Evolutionary conservation across 1,284 basidiomycete species (phyloP).

Genomic region (Ceratobasidium sp.): DNA sequence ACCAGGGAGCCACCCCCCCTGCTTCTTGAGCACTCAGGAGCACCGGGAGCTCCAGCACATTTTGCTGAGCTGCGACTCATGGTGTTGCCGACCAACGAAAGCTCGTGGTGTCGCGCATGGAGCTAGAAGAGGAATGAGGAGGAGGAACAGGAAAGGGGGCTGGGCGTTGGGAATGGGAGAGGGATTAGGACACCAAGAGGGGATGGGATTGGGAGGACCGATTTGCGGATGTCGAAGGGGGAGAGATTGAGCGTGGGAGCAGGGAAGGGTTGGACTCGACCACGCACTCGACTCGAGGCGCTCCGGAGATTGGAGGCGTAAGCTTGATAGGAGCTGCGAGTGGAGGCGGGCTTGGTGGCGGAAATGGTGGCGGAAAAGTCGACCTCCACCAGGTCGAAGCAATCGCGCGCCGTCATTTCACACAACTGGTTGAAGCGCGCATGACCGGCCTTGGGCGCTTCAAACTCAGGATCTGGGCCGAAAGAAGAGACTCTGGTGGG

Average conservation of each 20-base stretch:
- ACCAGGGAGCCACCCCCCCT: too few relatives aligned
- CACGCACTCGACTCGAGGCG: neutral
- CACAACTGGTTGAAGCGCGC: constrained; percentile 1
- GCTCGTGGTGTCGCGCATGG: constrained; percentile 8
- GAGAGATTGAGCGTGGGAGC: too few relatives aligned
- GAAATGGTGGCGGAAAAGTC: neutral
- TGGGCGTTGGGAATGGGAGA: neutral
- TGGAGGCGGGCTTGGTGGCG: neutral
- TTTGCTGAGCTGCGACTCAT: neutral
- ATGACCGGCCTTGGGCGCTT: neutral
- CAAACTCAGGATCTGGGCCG: neutral
- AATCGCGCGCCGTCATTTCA: constrained; percentile 15
- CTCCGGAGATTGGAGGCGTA: neutral
- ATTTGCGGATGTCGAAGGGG: too few relatives aligned
- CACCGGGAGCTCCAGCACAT: too few relatives aligned
- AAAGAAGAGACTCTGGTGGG: neutral
- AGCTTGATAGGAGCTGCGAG: neutral
- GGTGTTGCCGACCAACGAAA: constrained; percentile 1
- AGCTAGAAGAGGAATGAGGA: constrained; percentile 16
- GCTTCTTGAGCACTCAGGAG: too few relatives aligned
- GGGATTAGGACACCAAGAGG: neutral
- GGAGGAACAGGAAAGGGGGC: neutral
- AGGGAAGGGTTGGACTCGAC: neutral
- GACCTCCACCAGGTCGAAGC: neutral
- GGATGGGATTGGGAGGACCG: neutral